A percentile compares a stretch with the other conserved stretches of the same genome.
Conservation (phyloP, 2,329 filamentous ascomycete species). For the Colletotrichum ledebouriae region DNA sequence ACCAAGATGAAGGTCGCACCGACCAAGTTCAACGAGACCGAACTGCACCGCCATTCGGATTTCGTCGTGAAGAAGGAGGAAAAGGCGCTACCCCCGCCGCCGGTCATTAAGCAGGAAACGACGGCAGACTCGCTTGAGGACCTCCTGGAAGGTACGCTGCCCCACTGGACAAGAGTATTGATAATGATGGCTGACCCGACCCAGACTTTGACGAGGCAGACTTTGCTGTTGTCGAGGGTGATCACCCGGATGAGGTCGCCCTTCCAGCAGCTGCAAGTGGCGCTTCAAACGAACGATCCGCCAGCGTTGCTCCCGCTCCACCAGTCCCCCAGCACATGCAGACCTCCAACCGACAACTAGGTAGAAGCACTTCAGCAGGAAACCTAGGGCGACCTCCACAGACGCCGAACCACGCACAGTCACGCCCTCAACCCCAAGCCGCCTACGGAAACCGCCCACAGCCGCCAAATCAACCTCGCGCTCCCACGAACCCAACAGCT, state of each 20-base stretch:
- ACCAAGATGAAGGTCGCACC: conserved; percentile 87
- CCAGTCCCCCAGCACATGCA: conserved; percentile 51
- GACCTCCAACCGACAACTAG: conserved; percentile 52
- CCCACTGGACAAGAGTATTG: neutral
- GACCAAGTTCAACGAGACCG: conserved; percentile 82
- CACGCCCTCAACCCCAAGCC: conserved; percentile 45
- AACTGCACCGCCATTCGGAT: conserved; percentile 84
- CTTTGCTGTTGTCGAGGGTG: conserved; percentile 77
- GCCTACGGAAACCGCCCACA: conserved; percentile 44
- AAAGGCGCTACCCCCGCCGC: conserved; percentile 36
- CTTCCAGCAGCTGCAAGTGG: conserved; percentile 59
- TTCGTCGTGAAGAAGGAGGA: conserved; percentile 73
- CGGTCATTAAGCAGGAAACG: conserved; percentile 49
- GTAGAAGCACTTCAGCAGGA: conserved; percentile 49
- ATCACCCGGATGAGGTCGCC: conserved; percentile 82
- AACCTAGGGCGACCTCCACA: conserved; percentile 50
- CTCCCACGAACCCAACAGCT: conserved; percentile 39
- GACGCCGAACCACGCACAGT: conserved; percentile 51
- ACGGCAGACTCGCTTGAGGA: conserved; percentile 65
- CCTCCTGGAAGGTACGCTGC: conserved; percentile 60
- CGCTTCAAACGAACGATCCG: conserved; percentile 43
- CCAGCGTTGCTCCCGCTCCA: conserved; percentile 46
- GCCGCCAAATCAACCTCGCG: conserved; percentile 44
- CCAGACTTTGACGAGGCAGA: conserved; percentile 81
- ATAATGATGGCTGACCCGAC: neutral